Base-by-base conservation (phyloP, 2,329 filamentous ascomycete genomes). In the Colletotrichum navitas region DNA sequence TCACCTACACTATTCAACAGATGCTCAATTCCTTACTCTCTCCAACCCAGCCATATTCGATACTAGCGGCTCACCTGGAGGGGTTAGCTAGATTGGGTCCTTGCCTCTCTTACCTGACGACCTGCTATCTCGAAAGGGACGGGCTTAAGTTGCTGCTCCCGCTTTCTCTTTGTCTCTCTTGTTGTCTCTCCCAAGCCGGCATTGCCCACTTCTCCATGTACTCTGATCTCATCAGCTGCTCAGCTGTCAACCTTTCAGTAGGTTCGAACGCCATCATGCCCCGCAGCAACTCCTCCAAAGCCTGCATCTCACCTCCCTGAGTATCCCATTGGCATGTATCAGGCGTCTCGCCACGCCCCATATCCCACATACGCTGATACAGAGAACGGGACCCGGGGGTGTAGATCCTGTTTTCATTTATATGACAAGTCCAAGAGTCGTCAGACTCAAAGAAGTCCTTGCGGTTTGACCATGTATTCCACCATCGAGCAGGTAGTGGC, bases 401-500 rank as follows among this genome's bases (percentile, higher is more conserved):
- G 36, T 52, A 47, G 63, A 69, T 65, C 58, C 73, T 24, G 45
- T 49, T 49, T 49, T 11, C 45, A 49, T 49, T n/a, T 11, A 49
- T 24, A 49, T 49, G 3, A 26, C 56, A 12, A 24, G 65, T 62
- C 67, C 72, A 72, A 24, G 61, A 63, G 64, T 67, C 74, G 32
- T 74, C 68, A 14, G 64, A 59, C 63, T 72, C 26, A 43, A 72
- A 75, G 55, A 73, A 73, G 26, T 74, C 74, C 18, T 61, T 63
- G 34, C 73, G 72, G 34, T 75, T 71, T 63, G 32, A 55, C 76
- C 76, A 77, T 1, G 14, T 51, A 41, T 74, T 63, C 74, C 74
- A 76, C 76, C 75, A 77, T 18, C 75, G 68, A 16, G 66, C 47
- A 7, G 75, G 76, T n/a, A 60, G 74, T 55, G 2, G 63, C 4